phyloP scores from a whole-genome alignment of 345 rosid genomes.

The Gossypium turneri region DNA sequence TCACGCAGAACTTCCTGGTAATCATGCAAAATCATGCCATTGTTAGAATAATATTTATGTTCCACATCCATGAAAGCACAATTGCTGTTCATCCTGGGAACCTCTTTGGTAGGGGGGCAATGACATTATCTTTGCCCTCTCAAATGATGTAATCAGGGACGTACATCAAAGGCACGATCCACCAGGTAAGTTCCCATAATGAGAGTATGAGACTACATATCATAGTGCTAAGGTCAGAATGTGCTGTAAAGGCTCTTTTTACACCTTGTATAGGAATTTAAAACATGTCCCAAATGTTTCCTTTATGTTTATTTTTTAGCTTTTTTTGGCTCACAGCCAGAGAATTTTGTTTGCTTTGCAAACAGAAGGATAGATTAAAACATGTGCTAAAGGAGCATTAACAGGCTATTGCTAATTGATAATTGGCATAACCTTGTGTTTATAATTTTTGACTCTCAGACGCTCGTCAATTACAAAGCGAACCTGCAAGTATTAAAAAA shows the following conservation, averaged over 20 bases:
- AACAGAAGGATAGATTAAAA: background rate
- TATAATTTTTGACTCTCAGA: constrained; percentile 59
- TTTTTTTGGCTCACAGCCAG: background rate
- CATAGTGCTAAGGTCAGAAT: background rate
- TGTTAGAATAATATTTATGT: background rate
- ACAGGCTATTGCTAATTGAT: constrained; percentile 5
- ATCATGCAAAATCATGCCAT: background rate
- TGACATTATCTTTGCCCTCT: background rate
- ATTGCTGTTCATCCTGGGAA: background rate
- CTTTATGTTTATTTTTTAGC: background rate
- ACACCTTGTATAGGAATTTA: background rate
- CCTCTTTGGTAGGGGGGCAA: background rate
- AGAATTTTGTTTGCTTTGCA: background rate
- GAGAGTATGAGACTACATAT: background rate
- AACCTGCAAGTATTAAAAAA: constrained; percentile 42
- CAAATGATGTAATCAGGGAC: background rate
- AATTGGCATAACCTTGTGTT: constrained; percentile 62
- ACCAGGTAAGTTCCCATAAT: background rate
- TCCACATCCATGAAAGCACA: background rate
- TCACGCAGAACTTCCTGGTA: constrained; percentile 70
- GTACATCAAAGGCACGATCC: background rate
- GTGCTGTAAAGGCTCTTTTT: background rate
- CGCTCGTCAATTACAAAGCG: constrained; percentile 87
- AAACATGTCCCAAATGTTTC: background rate
- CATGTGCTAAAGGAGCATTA: background rate